Base-by-base conservation (phyloP, 352 stramenopile genomes). In the Pythium scleroteichum region DNA sequence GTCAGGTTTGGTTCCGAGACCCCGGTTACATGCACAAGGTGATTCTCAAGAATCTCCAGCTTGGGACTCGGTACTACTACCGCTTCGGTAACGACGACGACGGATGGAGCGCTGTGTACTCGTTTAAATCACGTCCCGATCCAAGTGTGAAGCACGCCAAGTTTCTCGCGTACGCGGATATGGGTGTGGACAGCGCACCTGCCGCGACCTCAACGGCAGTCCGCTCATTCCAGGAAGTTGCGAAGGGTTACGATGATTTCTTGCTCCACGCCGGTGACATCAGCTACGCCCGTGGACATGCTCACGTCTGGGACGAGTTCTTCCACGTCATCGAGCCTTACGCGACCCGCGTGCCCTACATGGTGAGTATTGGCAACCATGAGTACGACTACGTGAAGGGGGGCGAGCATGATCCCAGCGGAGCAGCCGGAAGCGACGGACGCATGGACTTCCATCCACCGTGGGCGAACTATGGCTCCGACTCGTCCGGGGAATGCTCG, bases 81-180 rank as follows among this genome's bases (percentile, higher is more conserved):
- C 79, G 79, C 32, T 95, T 89, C 64, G 85, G 85, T 39, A 93
- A 89, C 51, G 72, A 88, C 13, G 64, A 73, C 9, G 82, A 92
- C 47, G 84, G 82, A 14, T 94, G 82, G 82, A 94, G 84, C 52
- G 60, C 56, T 5, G 52, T 88, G 4, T 79, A 79, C 56, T 88
- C 79, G 23, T 92, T 94, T 54, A 63, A 75, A 57, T 84, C 74
- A 41, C 64, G 66, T 27, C 69, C 69, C 1, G 45, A 59, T 20
- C 35, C 46, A 12, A 51, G 32, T 27, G 40, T 55, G 14, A 54
- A 59, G 63, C 16, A 56, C 45, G 65, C 74, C 57, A 92, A 92
- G 55, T 94, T 92, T 53, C 78, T 92, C 26, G 85, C 82, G 38
- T 94, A 94, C 54, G 85, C 71, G 3, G 85, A 94, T 50, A 94